Evolutionary conservation across 2,329 filamentous ascomycete species (phyloP), one percentile per base, ranked within the genome.

Genomic region (Colletotrichum sp.): DNA sequence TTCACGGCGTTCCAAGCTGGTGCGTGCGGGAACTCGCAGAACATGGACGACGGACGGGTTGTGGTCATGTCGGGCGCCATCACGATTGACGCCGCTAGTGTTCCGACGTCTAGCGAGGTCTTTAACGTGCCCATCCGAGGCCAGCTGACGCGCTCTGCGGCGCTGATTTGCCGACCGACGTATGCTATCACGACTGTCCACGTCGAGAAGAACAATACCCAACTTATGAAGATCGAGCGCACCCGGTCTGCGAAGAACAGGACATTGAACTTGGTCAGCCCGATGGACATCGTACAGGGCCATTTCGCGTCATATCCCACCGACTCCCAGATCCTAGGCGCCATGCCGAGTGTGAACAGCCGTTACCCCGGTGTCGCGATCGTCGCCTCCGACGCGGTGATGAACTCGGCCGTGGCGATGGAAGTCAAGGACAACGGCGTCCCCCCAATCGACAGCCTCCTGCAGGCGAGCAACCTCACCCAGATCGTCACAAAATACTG

Each of bases 341-440:
- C 71, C 13, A 72, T 78, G 26, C 75, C 69, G 3, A 65, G 39
- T 4, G 69, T 73, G 7, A 71, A 66, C 55, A 72, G 71, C 16
- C 69, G 81, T 12, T 84, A 84, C 57, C 66, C 78, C 5, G 71
- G 68, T 1, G 71, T 80, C 4, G 77, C 79, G 0, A 67, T 82
- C n/a, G 70, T 86, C 13, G 81, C 81, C 16, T 79, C 81, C 4
- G 83, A 86, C 32, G 71, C 82, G 39, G 78, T 81, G 21, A 83
- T 86, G 80, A 82, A 81, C 44, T 81, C 83, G 15, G 83, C 83
- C 1, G 75, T 86, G 36, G 80, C 80, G 4, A 78, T 83, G 73
- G 78, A 79, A 15, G 77, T 77, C 65, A 79, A 78, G 26, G 77
- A 80, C 10, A 75, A 78, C 8, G 78, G 44, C 1, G 39, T 78